Evolutionary conservation across 1,284 basidiomycete species (phyloP), one percentile per base, ranked within the genome.

Genomic region (Malassezia obtusa): DNA sequence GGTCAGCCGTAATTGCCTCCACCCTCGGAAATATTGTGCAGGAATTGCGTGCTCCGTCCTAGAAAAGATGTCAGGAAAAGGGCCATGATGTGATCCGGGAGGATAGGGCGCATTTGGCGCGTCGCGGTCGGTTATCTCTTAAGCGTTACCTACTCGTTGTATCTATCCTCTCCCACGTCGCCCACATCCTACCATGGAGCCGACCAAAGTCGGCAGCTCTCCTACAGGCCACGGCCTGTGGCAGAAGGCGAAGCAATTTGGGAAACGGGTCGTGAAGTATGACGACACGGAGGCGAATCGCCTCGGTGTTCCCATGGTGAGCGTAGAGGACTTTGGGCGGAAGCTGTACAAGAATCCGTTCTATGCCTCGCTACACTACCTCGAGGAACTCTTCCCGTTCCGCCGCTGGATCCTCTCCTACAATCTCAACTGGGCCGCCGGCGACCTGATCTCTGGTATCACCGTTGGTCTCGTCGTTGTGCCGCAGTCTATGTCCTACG

Each of bases 401-500:
- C 63, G 61, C 35, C 61, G 60, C 12, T 76, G 75, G 75, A 69
- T 76, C 39, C 52, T 53, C 33, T 74, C 72, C 15, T 76, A 76
- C 65, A 75, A 75, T 57, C 25, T 64, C 11, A 55, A 59, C 15
- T 76, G 75, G 75, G 50, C 62, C n/a, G 40, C 61, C 15, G 75
- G 75, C 25, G 75, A 76, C 43, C 38, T 74, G 32, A 75, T 76
- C 46, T 74, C 75, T 10, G 75, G 75, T 37, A 60, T 76, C 58
- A 76, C 74, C 5, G 75, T 76, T 46, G 73, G 64, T 6, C 62
- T 76, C 26, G 72, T 74, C 25, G 48, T 74, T 17, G 71, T 73
- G 14, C 71, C 71, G 7, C 71, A 73, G 57, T 68, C 66, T 24
- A 76, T 80, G 65, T 79, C 79, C 4, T 81, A 81, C 62, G 76